phyloP scores from a whole-genome alignment of 2,329 filamentous ascomycete genomes.

The Aaosphaeria pasadenensis region DNA sequence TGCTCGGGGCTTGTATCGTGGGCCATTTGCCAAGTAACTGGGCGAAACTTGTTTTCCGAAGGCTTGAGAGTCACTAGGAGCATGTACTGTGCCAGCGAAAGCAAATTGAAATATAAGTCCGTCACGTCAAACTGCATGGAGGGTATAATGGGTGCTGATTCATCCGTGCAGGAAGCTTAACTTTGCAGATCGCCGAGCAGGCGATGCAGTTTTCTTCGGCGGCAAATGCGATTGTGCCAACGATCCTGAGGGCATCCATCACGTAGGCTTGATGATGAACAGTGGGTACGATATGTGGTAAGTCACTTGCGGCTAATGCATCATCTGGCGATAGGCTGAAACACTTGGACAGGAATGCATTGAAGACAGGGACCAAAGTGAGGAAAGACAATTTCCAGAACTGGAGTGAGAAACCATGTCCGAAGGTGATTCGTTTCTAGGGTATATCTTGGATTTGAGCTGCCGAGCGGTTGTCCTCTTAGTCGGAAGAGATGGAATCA shows the following conservation, averaged over 20 bases:
- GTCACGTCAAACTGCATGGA: background rate
- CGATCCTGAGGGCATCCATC: constrained; percentile 16
- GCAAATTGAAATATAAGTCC: constrained; percentile 19
- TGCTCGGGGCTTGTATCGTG: constrained; percentile 21
- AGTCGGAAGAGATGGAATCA: too few species aligned
- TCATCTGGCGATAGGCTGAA: too few species aligned
- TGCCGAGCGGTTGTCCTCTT: too few species aligned
- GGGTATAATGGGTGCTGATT: background rate
- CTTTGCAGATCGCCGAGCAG: constrained; percentile 15
- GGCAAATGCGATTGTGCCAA: constrained; percentile 15
- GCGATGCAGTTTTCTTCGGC: constrained; percentile 21
- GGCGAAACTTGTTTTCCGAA: constrained; percentile 17
- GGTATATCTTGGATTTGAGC: too few species aligned
- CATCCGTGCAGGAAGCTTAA: constrained; percentile 12
- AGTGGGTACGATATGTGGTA: constrained; percentile 12
- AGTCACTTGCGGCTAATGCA: too few species aligned
- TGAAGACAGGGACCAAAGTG: constrained; percentile 20
- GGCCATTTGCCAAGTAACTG: constrained; percentile 20
- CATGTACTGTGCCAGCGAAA: constrained; percentile 20
- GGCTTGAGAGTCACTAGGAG: constrained; percentile 17
- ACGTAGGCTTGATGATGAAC: constrained; percentile 22
- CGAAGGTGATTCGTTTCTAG: constrained; percentile 15
- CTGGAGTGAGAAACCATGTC: constrained; percentile 16
- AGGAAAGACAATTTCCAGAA: constrained; percentile 19
- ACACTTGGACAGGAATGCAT: constrained; percentile 6